Percentiles rank a stretch among this genome's conserved stretches.
phyloP scores from a whole-genome alignment of 768 basidiomycete species.

The Flagelloscypha sp. region DNA sequence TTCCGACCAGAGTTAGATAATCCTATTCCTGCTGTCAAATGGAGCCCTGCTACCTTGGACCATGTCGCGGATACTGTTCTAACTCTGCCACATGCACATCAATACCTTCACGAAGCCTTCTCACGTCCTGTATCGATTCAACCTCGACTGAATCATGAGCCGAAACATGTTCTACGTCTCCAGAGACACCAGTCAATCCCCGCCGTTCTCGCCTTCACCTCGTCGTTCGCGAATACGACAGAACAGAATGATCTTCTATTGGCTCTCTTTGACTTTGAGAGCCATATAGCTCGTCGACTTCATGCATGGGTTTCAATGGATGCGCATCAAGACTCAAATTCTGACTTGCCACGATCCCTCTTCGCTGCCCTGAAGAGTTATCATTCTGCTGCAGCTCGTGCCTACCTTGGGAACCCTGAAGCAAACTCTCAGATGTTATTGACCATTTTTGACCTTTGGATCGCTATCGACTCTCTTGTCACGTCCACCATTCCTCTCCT shows the following conservation, averaged over 20 bases:
- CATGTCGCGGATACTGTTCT: conserved; percentile 22
- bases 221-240: conserved; percentile 2
- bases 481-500: conserved; percentile 29
- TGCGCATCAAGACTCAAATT: conserved; percentile 9
- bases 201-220: conserved; percentile 2
- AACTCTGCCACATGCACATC: conserved; percentile 20
- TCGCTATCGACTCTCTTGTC: conserved; percentile 32
- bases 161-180: conserved; percentile 14
- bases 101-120: conserved; percentile 19
- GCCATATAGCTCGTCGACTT: conserved; percentile 19
- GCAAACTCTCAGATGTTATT: conserved; percentile 35
- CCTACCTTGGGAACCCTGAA: conserved; percentile 29
- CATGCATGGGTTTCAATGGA: conserved; percentile 23
- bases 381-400: conserved; percentile 19
- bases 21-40: conserved; percentile 4
- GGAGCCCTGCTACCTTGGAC: conserved; percentile 18
- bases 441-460: conserved; percentile 40
- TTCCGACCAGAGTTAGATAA: not conserved
- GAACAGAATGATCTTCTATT: conserved; percentile 7
- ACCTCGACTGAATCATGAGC: conserved; percentile 5
- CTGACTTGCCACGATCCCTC: too few species aligned
- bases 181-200: conserved; percentile 7
- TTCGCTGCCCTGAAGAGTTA: conserved; percentile 19
- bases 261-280: conserved; percentile 31
- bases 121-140: conserved; percentile 2